phyloP scores from a whole-genome alignment of 495 filamentous ascomycete species.

The Terfezia claveryi region DNA sequence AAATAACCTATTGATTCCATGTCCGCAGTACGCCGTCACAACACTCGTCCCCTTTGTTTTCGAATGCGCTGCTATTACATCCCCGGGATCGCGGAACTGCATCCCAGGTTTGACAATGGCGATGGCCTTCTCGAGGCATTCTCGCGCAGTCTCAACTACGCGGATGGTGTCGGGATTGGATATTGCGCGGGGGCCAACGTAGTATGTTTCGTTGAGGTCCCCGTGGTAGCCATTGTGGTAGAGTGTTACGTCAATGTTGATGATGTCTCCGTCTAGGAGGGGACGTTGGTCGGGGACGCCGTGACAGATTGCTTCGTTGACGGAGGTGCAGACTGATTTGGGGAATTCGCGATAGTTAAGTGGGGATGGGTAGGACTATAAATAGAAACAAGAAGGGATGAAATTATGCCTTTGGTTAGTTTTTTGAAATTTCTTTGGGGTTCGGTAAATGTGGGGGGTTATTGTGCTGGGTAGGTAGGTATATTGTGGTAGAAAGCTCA shows the following conservation, averaged over 20 bases:
- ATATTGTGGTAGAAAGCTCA: slow-evolving; percentile 24
- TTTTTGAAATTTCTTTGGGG: too few relatives aligned
- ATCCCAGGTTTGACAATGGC: slow-evolving; percentile 70
- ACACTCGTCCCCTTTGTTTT: slow-evolving; percentile 59
- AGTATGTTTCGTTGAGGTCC: slow-evolving; percentile 84
- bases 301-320: slow-evolving; percentile 94
- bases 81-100: slow-evolving; percentile 63
- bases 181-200: slow-evolving; percentile 55
- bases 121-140: slow-evolving; percentile 66
- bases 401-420: slow-evolving; percentile 5
- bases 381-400: too few relatives aligned
- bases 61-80: slow-evolving; percentile 66
- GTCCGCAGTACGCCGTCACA: slow-evolving; percentile 74
- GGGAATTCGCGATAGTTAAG: slow-evolving; percentile 93
- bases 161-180: slow-evolving; percentile 57
- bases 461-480: not conserved
- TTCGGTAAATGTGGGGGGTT: not conserved
- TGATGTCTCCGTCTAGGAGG: slow-evolving; percentile 62
- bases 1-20: slow-evolving; percentile 71
- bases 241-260: slow-evolving; percentile 74
- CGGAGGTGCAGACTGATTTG: slow-evolving; percentile 89
- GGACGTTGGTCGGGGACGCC: slow-evolving; percentile 67
- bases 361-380: slow-evolving; percentile 81
- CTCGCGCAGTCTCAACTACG: slow-evolving; percentile 63
- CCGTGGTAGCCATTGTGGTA: slow-evolving; percentile 78